Base-by-base conservation (phyloP, 129 eudicot genomes). In the Chrysanthemum makinoi region DNA sequence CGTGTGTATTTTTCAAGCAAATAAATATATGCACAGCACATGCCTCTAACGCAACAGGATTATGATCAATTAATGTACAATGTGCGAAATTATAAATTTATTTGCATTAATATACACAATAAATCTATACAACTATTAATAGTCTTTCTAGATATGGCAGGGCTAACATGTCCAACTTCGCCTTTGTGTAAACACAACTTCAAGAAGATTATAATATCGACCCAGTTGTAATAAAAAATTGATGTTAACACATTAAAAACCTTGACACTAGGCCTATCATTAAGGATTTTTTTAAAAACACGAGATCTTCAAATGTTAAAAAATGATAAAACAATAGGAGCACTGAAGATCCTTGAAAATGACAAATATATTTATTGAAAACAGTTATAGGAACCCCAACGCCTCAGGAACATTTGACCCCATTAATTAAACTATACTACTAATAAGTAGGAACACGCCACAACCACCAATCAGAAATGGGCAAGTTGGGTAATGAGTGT, bases 11-110 rank as follows among this genome's bases (percentile, higher is more conserved):
- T 68, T 68, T 68, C 69, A 76, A 58, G 80, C 62, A 44, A 76
- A 68, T 54, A 76, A 68, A 76, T 58, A 60, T 76, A 76, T 30
- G 57, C 70, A 75, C 20, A 75, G 20, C 73, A 75, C 80, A 75
- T 75, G 78, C 47, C 72, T 24, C 65, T 52, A 24, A 53, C 10
- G 55, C 35, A 64, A 74, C 24, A 2, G 55, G 43, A 57, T 15
- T 75, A n/a, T 75, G 15, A 43, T 56, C 51, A 56, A 65, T n/a
- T 65, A 64, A 64, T 56, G 58, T 55, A 72, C 49, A 55, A 43
- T 44, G 17, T 53, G 12, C 11, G 47, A 52, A 28, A 28, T 28
- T 28, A 28, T 28, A 28, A 28, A 3, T 28, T 3, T 28, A 3
- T 28, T 28, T 28, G 30, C 30, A 28, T 28, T 28, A 3, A 28